Percentiles rank a stretch among this genome's conserved stretches.
Conservation (phyloP, 306 rosid species). For the Pyrus bretschneideri region DNA sequence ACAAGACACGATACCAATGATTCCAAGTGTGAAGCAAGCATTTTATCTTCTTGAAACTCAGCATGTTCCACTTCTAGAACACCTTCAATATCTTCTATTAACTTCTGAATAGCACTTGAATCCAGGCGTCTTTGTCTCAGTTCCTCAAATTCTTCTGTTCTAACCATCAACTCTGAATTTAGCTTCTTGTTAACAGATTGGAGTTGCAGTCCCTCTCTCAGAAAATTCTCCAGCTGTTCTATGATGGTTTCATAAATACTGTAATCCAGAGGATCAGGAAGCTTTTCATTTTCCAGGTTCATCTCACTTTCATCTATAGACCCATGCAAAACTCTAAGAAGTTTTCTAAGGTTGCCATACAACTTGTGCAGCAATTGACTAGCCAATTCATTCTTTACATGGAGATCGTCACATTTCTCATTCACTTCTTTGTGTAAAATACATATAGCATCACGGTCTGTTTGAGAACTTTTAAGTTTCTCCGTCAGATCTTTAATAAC, state of each 20-base stretch:
- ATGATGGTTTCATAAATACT: conserved; percentile 43
- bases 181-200: conserved; percentile 46
- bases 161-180: conserved; percentile 52
- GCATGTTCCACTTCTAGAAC: conserved; percentile 42
- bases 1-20: conserved; percentile 57
- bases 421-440: conserved; percentile 46
- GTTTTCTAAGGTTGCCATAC: conserved; percentile 47
- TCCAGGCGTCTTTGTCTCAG: conserved; percentile 50
- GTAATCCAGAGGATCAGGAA: conserved; percentile 55
- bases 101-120: conserved; percentile 43
- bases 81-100: conserved; percentile 51
- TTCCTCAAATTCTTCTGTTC: conserved; percentile 53
- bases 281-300: conserved; percentile 32
- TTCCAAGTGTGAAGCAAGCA: conserved; percentile 49
- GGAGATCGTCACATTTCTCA: conserved; percentile 50
- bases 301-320: conserved; percentile 38
- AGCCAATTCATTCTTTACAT: conserved; percentile 54
- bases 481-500: conserved; percentile 55
- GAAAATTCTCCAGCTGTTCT: conserved; percentile 40
- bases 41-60: conserved; percentile 25
- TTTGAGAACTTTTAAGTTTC: conserved; percentile 51
- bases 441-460: conserved; percentile 41
- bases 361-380: conserved; percentile 38
- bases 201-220: conserved; percentile 50
- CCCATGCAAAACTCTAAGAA: conserved; percentile 36